A percentile compares a stretch with the other conserved stretches of the same genome.
Evolutionary conservation across 1,139 yeast species (phyloP).

Genomic region (Taphrina betulina): DNA sequence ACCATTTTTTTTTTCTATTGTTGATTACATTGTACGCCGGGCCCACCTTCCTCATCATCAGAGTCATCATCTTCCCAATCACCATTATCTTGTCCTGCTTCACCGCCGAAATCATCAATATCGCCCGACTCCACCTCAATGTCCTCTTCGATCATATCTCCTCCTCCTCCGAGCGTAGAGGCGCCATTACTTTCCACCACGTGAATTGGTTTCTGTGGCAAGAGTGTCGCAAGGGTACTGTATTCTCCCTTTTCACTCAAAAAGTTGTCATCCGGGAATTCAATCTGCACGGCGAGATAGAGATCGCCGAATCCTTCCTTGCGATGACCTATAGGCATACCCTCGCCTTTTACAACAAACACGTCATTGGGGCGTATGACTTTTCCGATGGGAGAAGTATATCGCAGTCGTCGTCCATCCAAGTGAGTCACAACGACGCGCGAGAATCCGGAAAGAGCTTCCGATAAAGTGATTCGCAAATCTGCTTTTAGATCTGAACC

Average conservation of each 20-base stretch:
- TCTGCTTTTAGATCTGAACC: slow-evolving; percentile 65
- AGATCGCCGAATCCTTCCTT: slow-evolving; percentile 63
- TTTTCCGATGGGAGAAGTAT: slow-evolving; percentile 60
- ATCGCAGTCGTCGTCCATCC: slow-evolving; percentile 70
- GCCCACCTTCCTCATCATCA: slow-evolving; percentile 18
- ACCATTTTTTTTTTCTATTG: slow-evolving; percentile 14
- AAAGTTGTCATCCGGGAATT: slow-evolving; percentile 85
- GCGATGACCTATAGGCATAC: slow-evolving; percentile 68
- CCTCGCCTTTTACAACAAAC: slow-evolving; percentile 69
- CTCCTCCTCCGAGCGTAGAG: neutral
- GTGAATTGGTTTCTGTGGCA: slow-evolving; percentile 22
- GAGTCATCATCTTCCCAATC: slow-evolving; percentile 25
- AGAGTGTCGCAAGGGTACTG: slow-evolving; percentile 12
- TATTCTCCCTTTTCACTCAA: slow-evolving; percentile 33
- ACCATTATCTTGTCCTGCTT: slow-evolving; percentile 8
- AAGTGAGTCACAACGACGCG: slow-evolving; percentile 64
- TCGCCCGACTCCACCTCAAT: slow-evolving; percentile 19
- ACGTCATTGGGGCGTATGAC: slow-evolving; percentile 78
- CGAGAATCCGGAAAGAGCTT: slow-evolving; percentile 79
- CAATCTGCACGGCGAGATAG: slow-evolving; percentile 67
- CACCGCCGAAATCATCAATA: slow-evolving; percentile 31
- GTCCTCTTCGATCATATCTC: slow-evolving; percentile 23
- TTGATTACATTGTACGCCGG: slow-evolving; percentile 26
- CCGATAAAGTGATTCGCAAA: slow-evolving; percentile 65
- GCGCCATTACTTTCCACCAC: neutral